Percentiles rank a stretch among this genome's conserved stretches.
Evolutionary conservation across 2,329 filamentous ascomycete species (phyloP).

Genomic region (Xylaria sp.): DNA sequence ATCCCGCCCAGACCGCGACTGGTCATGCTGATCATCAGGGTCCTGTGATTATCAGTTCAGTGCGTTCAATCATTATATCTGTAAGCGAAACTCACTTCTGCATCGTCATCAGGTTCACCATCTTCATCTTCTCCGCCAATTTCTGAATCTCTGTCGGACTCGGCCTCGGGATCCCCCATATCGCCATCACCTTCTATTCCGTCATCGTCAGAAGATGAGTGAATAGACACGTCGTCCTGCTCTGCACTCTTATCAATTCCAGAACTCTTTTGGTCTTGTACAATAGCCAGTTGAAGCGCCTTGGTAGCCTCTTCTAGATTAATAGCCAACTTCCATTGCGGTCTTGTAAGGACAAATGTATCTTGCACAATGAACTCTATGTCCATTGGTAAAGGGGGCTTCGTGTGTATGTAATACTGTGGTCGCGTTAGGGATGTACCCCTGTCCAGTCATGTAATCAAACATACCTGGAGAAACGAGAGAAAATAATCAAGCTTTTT

Average conservation of each 20-base stretch:
- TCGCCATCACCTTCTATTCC: constrained; percentile 69
- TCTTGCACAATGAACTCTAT: constrained; percentile 97
- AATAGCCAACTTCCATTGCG: constrained; percentile 89
- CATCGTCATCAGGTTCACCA: constrained; percentile 44
- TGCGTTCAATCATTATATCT: background rate
- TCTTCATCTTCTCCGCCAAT: constrained; percentile 72
- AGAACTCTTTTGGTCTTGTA: constrained; percentile 86
- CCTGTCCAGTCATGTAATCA: background rate
- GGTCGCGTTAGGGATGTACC: constrained; percentile 34
- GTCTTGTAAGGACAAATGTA: constrained; percentile 83
- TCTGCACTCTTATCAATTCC: constrained; percentile 77
- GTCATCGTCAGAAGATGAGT: constrained; percentile 80
- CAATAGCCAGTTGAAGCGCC: constrained; percentile 87
- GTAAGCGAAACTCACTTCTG: constrained; percentile 58
- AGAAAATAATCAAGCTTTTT: constrained; percentile 99
- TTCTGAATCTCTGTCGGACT: constrained; percentile 67
- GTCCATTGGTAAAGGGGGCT: constrained; percentile 92
- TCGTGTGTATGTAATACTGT: constrained; percentile 93
- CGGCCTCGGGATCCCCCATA: constrained; percentile 70
- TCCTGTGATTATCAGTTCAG: constrained; percentile 53
- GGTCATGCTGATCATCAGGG: constrained; percentile 54
- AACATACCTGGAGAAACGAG: constrained; percentile 84
- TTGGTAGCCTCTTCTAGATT: constrained; percentile 85
- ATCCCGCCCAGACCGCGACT: constrained; percentile 60
- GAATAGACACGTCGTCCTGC: constrained; percentile 77